phyloP scores from a whole-genome alignment of 805 yeast genomes.

The Candida ascalaphidarum region DNA sequence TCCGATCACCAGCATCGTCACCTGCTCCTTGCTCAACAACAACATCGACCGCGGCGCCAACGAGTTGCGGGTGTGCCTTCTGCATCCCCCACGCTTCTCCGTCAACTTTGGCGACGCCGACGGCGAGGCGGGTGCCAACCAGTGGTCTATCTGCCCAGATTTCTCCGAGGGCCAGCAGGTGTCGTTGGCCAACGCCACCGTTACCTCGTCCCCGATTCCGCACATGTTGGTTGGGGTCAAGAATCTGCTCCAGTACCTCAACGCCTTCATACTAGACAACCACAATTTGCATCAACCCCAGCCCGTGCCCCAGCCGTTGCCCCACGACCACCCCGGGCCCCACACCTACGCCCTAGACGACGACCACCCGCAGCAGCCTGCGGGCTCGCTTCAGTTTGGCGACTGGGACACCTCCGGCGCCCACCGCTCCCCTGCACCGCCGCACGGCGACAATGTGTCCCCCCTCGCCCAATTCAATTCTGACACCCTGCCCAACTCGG shows the following conservation, averaged over 20 bases:
- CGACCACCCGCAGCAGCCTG: neutral
- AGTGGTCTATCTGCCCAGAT: constrained; percentile 79
- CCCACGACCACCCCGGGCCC: constrained; percentile 1
- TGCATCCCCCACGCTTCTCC: constrained; percentile 68
- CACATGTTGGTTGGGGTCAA: constrained; percentile 58
- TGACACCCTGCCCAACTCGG: constrained; percentile 1
- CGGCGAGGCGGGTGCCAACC: constrained; percentile 45
- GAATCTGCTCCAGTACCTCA: constrained; percentile 43
- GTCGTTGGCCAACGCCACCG: constrained; percentile 50
- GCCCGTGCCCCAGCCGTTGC: constrained; percentile 1
- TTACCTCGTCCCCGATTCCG: constrained; percentile 55
- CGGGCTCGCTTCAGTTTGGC: neutral
- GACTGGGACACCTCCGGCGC: neutral
- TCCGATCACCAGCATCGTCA: constrained; percentile 52
- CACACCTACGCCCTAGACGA: constrained; percentile 1
- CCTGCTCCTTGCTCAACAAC: constrained; percentile 48
- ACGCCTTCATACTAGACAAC: constrained; percentile 42
- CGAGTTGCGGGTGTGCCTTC: constrained; percentile 42
- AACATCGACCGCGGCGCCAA: constrained; percentile 28
- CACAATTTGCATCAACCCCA: constrained; percentile 8
- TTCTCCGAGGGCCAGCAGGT: constrained; percentile 82
- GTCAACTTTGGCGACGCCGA: constrained; percentile 61
- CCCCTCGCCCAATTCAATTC: neutral
- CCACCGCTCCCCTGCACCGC: too few relatives aligned
- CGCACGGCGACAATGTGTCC: neutral